Base-by-base conservation (phyloP, 2,329 filamentous ascomycete genomes). In the Xylaria sp. region DNA sequence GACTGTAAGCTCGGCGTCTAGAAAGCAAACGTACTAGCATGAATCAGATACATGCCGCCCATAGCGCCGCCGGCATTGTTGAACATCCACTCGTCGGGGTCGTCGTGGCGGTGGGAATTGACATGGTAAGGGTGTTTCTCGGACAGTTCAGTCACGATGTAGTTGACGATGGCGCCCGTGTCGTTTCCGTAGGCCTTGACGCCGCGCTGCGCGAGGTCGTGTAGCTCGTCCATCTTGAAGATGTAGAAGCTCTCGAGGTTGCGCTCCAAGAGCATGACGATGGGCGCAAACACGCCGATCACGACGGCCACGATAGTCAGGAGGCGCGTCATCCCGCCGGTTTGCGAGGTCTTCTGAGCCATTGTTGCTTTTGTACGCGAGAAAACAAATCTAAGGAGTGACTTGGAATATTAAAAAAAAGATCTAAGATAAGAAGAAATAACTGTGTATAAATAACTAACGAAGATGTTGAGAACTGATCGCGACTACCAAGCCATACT, bases 11-110 rank as follows among this genome's bases (percentile, higher is more conserved):
- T 28, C 28, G 28, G 37, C 34, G 6, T 4, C 23, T 10, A 12
- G 20, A 37, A 55, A 7, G 18, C 15, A 3, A 44, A 84, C 89
- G 80, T 81, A 92, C 91, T 94, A 69, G 93, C 92, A 79, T 97
- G 94, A 76, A 97, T 91, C 73, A 97, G 90, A 80, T 93, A 94
- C 94, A 97, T 96, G 77, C 88, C 92, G 65, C 94, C 94, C 94
- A 97, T 97, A 62, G 93, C 93, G 72, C 94, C 94, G 62, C 94
- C 94, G 61, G 93, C 93, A 78, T 97, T 97, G 86, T 97, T 97
- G 77, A 97, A 95, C 55, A 97, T 86, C 93, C 93, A 97, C 81
- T 95, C 91, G 82, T 95, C 89, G 68, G 69, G 39, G 46, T 66
- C 57, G 20, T 63, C 25, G 62, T 67, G 69, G 2, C 91, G 5